Evolutionary conservation across 2,329 filamentous ascomycete genomes (phyloP).

Genomic region (Xylariaceae sp.): DNA sequence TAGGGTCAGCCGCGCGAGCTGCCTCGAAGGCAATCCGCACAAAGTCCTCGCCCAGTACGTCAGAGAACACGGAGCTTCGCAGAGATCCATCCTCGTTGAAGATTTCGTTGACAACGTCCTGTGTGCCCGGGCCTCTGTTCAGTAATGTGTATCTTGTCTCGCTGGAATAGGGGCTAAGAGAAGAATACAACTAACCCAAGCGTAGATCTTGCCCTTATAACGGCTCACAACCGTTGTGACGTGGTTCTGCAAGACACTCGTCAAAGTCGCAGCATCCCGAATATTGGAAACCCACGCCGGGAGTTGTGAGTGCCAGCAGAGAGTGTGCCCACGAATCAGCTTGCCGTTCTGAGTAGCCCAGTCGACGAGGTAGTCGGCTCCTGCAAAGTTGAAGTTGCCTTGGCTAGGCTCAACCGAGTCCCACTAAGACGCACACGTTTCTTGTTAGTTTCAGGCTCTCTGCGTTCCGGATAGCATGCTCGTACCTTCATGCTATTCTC

Average conservation of each 20-base stretch:
- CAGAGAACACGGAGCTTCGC: constrained; percentile 58
- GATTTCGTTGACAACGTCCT: constrained; percentile 62
- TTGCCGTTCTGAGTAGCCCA: constrained; percentile 53
- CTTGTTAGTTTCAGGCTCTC: not conserved
- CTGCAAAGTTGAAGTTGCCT: constrained; percentile 50
- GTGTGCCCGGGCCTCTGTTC: not conserved
- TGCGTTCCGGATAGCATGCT: not conserved
- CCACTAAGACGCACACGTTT: constrained; percentile 51
- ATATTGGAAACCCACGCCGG: constrained; percentile 52
- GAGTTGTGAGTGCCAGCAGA: constrained; percentile 59
- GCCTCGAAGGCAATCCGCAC: constrained; percentile 65
- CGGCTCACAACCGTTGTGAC: constrained; percentile 51
- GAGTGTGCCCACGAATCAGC: constrained; percentile 59
- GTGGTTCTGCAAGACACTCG: constrained; percentile 54
- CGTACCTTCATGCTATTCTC: constrained; percentile 53
- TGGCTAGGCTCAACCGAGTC: constrained; percentile 41
- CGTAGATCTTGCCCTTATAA: constrained; percentile 57
- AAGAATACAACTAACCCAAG: constrained; percentile 26
- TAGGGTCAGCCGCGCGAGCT: constrained; percentile 60
- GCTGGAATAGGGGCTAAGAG: no score
- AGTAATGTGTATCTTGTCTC: not conserved
- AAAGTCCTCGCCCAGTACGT: constrained; percentile 64
- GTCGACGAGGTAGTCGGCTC: constrained; percentile 55
- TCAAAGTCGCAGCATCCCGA: constrained; percentile 38
- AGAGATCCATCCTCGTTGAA: constrained; percentile 57